Percentiles rank a stretch among this genome's conserved stretches.
These are phyloP conservation scores for Neurospora intermedia DNA, from an alignment of 495 filamentous ascomycete genomes.

Conservation along the genomic window DNA sequence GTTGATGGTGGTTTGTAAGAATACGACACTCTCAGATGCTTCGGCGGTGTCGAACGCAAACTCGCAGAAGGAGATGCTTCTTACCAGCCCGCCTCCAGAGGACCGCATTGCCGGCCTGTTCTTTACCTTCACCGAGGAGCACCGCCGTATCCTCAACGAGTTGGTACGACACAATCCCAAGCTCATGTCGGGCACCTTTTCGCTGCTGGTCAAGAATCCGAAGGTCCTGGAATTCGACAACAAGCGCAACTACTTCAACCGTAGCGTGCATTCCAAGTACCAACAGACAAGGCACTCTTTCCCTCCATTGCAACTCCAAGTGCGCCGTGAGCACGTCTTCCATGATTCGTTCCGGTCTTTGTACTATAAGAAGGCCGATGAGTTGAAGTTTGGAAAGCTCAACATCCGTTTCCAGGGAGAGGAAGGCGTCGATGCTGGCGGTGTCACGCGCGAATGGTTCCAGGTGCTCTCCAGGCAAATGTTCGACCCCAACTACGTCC, in stretches of 20 bases:
- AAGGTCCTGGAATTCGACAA: slow-evolving; percentile 99
- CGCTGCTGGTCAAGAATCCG: slow-evolving; percentile 90
- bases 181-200: slow-evolving; percentile 96
- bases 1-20: slow-evolving; percentile 98
- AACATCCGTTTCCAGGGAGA: slow-evolving; percentile 96
- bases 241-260: slow-evolving; percentile 98
- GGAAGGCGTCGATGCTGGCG: slow-evolving; percentile 95
- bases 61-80: slow-evolving; percentile 58
- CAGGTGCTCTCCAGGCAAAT: slow-evolving; percentile 94
- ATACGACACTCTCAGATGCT: slow-evolving; percentile 66
- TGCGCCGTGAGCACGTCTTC: slow-evolving; percentile 94
- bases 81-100: slow-evolving; percentile 70
- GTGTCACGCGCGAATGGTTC: slow-evolving; percentile 99
- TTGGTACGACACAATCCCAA: slow-evolving; percentile 93
- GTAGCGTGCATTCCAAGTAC: slow-evolving; percentile 73
- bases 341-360: slow-evolving; percentile 93
- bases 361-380: slow-evolving; percentile 87
- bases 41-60: slow-evolving; percentile 15
- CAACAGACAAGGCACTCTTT: slow-evolving; percentile 45
- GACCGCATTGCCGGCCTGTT: slow-evolving; percentile 80
- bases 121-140: slow-evolving; percentile 97
- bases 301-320: slow-evolving; percentile 73
- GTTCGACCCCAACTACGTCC: slow-evolving; percentile 97
- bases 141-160: slow-evolving; percentile 96
- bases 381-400: slow-evolving; percentile 97